Evolutionary conservation across 1,139 yeast genomes (phyloP).

Genomic region (Kazachstania sp.): DNA sequence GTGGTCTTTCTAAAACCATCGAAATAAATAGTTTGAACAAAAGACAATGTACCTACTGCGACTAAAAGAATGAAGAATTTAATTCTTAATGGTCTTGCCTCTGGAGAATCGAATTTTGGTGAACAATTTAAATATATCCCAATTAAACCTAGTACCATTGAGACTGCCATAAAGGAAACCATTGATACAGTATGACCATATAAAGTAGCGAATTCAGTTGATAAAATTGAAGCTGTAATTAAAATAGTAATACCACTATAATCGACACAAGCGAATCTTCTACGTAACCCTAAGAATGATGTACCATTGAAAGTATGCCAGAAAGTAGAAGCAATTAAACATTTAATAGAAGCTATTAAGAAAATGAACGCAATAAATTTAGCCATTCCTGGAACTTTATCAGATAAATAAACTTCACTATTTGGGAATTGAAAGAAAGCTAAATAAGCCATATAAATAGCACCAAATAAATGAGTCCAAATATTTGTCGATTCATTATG

Average conservation of each 20-base stretch:
- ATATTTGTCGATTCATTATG: constrained; percentile 92
- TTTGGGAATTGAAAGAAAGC: constrained; percentile 55
- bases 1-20: constrained; percentile 51
- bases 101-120: constrained; percentile 80
- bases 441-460: constrained; percentile 48
- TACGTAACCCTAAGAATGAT: constrained; percentile 53
- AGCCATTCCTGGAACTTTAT: constrained; percentile 34
- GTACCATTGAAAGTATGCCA: constrained; percentile 94
- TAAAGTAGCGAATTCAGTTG: constrained; percentile 76
- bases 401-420: constrained; percentile 35
- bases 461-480: constrained; percentile 84
- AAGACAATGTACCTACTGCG: constrained; percentile 61
- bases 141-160: constrained; percentile 55
- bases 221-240: constrained; percentile 81
- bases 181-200: constrained; percentile 33
- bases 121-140: constrained; percentile 87
- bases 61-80: constrained; percentile 80
- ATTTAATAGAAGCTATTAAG: constrained; percentile 62
- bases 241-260: constrained; percentile 89
- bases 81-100: constrained; percentile 69
- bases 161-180: constrained; percentile 46
- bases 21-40: constrained; percentile 46
- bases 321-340: constrained; percentile 65
- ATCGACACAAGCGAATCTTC: constrained; percentile 84
- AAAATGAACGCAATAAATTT: constrained; percentile 51